Conservation (phyloP, 805 yeast genomes). For the Clavispora santaluciae region DNA sequence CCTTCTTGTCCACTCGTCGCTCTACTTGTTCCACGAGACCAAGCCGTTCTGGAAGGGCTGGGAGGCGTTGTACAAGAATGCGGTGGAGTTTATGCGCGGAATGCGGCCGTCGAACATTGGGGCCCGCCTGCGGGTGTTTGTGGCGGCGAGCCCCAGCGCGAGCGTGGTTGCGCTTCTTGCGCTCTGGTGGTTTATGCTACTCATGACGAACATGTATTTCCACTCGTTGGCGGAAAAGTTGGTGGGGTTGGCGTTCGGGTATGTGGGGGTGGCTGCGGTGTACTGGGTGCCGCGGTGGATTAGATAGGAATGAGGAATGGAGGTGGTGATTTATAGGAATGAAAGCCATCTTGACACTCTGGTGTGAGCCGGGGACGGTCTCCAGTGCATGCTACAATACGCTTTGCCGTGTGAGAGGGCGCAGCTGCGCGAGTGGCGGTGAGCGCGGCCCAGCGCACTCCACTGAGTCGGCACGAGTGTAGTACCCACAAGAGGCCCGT, state of each 20-base stretch:
- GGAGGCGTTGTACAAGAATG: slow-evolving; percentile 3
- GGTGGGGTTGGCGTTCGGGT: slow-evolving; percentile 64
- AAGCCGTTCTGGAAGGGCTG: slow-evolving; percentile 35
- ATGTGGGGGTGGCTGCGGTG: slow-evolving; percentile 43
- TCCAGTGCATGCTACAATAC: too few relatives aligned
- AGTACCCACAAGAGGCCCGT: too few relatives aligned
- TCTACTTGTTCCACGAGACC: slow-evolving; percentile 64
- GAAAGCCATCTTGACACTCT: neutral
- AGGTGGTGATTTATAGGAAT: neutral
- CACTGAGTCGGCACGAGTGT: too few relatives aligned
- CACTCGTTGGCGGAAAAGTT: slow-evolving; percentile 76
- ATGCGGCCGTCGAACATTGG: neutral
- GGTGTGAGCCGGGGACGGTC: too few relatives aligned
- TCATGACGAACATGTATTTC: slow-evolving; percentile 79
- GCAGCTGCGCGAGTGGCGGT: too few relatives aligned
- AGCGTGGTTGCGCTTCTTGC: slow-evolving; percentile 22
- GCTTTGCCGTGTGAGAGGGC: too few relatives aligned
- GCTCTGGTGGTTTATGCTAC: slow-evolving; percentile 83
- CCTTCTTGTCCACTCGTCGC: slow-evolving; percentile 59
- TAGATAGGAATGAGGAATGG: neutral
- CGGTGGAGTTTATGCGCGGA: neutral
- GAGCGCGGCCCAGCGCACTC: too few relatives aligned
- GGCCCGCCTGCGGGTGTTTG: neutral
- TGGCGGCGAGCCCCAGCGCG: slow-evolving; percentile 16
- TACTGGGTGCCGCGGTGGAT: slow-evolving; percentile 36